phyloP scores from a whole-genome alignment of 768 basidiomycete species.

The Dioszegia aurantiaca region DNA sequence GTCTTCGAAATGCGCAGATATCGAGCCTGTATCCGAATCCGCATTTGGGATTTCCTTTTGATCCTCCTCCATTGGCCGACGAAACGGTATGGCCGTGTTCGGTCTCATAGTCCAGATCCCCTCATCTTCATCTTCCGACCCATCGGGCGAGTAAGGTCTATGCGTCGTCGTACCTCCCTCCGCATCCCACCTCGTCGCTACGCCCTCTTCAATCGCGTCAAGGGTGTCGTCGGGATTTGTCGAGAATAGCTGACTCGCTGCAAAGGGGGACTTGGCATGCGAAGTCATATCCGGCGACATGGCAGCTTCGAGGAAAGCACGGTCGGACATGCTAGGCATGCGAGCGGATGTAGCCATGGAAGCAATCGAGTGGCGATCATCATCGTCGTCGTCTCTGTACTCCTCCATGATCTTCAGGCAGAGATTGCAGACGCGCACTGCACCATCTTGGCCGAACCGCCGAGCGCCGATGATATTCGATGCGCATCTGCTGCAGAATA shows the following conservation, averaged over 20 bases:
- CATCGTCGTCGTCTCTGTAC: constrained; percentile 87
- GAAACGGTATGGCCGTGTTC: constrained; percentile 52
- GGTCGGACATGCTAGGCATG: constrained; percentile 57
- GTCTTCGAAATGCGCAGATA: background rate
- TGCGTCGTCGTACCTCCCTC: background rate
- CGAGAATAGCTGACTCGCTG: constrained; percentile 80
- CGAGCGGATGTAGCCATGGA: constrained; percentile 65
- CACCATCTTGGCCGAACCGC: constrained; percentile 90
- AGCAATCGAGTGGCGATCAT: constrained; percentile 76
- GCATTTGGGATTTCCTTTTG: constrained; percentile 20
- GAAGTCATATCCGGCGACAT: constrained; percentile 62
- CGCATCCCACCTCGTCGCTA: constrained; percentile 25
- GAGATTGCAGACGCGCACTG: constrained; percentile 90
- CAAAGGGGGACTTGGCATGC: constrained; percentile 78
- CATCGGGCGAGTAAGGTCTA: constrained; percentile 11
- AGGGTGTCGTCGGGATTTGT: constrained; percentile 38
- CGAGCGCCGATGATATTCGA: constrained; percentile 93
- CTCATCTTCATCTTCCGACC: constrained; percentile 36
- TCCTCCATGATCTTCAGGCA: constrained; percentile 89
- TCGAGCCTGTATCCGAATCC: background rate
- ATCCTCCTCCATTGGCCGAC: constrained; percentile 53
- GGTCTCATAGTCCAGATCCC: constrained; percentile 36
- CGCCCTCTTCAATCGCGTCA: constrained; percentile 34
- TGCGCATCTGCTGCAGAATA: constrained; percentile 95
- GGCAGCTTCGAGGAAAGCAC: constrained; percentile 53